Evolutionary conservation across 2,329 filamentous ascomycete genomes (phyloP).

Genomic region (Neonectria sp.): DNA sequence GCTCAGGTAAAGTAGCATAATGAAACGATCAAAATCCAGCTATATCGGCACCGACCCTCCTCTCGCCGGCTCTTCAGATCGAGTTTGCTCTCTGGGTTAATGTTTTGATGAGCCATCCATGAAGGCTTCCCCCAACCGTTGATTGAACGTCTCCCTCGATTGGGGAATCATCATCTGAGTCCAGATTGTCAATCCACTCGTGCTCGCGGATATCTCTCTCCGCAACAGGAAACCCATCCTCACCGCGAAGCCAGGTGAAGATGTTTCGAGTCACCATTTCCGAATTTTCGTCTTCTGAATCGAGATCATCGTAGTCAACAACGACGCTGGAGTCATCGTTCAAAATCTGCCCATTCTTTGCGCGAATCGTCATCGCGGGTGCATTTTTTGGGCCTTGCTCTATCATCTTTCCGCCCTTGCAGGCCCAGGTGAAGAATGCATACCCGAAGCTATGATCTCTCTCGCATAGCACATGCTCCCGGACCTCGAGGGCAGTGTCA

Average conservation of each 20-base stretch:
- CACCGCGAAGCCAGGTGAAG: constrained; percentile 48
- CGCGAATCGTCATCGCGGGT: neutral
- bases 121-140: constrained; percentile 15
- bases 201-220: constrained; percentile 49
- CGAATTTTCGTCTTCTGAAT: constrained; percentile 31
- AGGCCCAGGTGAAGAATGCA: constrained; percentile 24
- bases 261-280: constrained; percentile 48
- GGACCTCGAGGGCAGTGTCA: constrained; percentile 40
- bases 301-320: constrained; percentile 27
- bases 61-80: constrained; percentile 2
- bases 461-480: constrained; percentile 26
- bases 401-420: constrained; percentile 8
- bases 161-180: constrained; percentile 38
- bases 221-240: constrained; percentile 47
- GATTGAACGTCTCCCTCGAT: constrained; percentile 29
- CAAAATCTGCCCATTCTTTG: constrained; percentile 6
- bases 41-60: too few species aligned
- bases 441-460: constrained; percentile 24
- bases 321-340: neutral
- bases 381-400: neutral
- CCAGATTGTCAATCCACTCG: constrained; percentile 49
- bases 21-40: too few species aligned
- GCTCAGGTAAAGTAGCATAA: too few species aligned
- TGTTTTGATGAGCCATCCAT: constrained; percentile 25
- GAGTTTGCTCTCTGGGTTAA: constrained; percentile 25